Evolutionary conservation across 1,139 yeast species (phyloP).

Genomic region (Geotrichum phurueaensis): DNA sequence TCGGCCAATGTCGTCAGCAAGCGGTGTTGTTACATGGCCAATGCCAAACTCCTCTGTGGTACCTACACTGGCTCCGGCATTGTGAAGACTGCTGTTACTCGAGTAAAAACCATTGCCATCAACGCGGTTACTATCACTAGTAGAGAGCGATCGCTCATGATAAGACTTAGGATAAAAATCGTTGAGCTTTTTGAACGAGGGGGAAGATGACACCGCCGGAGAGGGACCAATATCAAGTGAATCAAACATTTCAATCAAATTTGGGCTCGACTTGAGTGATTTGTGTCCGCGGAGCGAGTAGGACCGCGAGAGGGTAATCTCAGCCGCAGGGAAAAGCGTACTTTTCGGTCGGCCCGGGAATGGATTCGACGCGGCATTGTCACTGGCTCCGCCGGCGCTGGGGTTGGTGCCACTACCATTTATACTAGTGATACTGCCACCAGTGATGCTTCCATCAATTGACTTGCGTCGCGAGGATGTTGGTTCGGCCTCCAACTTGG

Average conservation of each 20-base stretch:
- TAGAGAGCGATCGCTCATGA: constrained; percentile 12
- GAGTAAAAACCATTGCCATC: constrained; percentile 26
- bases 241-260: constrained; percentile 27
- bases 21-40: constrained; percentile 31
- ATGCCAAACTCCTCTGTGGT: constrained; percentile 7
- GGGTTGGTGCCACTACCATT: constrained; percentile 20
- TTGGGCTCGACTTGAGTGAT: constrained; percentile 27
- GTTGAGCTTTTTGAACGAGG: constrained; percentile 14
- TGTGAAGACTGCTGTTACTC: neutral
- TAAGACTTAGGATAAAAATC: neutral
- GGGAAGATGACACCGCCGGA: neutral
- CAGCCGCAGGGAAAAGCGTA: neutral
- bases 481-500: constrained; percentile 1
- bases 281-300: constrained; percentile 23
- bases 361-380: neutral
- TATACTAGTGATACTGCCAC: neutral
- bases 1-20: constrained; percentile 30
- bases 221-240: constrained; percentile 14
- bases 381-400: neutral
- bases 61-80: neutral
- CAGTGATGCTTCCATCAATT: neutral
- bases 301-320: constrained; percentile 10
- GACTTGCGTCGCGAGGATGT: neutral
- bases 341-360: neutral
- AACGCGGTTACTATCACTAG: constrained; percentile 25